Conservation (phyloP, 306 rosid genomes). For the Cicer cuneatum region DNA sequence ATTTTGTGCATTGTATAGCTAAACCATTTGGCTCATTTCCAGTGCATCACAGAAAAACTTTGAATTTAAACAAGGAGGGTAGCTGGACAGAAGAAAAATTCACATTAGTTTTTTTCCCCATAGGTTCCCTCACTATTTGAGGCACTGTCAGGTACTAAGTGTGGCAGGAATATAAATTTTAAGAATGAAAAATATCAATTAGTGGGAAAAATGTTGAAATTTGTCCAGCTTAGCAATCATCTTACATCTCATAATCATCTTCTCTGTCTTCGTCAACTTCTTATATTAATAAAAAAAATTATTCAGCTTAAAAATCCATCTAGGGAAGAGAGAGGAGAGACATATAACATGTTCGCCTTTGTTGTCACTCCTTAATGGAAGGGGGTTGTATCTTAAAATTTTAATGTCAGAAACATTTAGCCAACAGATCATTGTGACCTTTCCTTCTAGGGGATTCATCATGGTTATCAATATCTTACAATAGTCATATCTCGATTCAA, state of each 20-base stretch:
- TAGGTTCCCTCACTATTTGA: too few relatives aligned
- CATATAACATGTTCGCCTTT: not conserved
- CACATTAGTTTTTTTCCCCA: not conserved
- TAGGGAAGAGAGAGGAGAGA: not conserved
- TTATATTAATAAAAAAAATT: not conserved
- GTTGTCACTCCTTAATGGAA: not conserved
- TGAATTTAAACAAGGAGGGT: conserved; percentile 1
- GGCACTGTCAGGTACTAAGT: too few relatives aligned
- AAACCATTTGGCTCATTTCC: not conserved
- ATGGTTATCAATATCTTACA: too few relatives aligned
- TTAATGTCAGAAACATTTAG: not conserved
- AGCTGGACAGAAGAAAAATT: conserved; percentile 10
- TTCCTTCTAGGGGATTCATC: too few relatives aligned
- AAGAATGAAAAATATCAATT: not conserved
- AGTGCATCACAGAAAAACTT: not conserved
- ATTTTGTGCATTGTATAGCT: not conserved
- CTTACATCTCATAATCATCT: not conserved
- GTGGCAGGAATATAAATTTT: not conserved
- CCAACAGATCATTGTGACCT: not conserved
- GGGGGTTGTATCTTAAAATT: not conserved
- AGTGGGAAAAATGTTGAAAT: not conserved
- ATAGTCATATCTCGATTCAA: too few relatives aligned
- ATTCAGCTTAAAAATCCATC: not conserved
- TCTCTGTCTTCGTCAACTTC: not conserved
- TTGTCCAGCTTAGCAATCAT: not conserved